Evolutionary conservation across 441 rosid genomes (phyloP), one percentile per base, ranked within the genome.

Genomic region (Euphorbia celastroides): DNA sequence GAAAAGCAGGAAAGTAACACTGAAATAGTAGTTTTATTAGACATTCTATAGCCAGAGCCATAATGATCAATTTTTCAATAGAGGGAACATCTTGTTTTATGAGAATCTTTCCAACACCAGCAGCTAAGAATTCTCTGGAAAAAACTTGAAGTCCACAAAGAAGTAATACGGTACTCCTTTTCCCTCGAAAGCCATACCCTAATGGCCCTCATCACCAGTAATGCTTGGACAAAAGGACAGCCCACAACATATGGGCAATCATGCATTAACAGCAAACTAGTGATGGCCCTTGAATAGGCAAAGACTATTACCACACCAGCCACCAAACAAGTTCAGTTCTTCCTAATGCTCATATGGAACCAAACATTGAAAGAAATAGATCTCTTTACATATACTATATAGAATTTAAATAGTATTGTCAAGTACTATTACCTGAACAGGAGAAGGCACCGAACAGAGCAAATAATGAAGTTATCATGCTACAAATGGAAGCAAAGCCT

Each of bases 401-500:
- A 58, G 23, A 13, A 44, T 22, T 19, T 57, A 42, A 8, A 44
- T n/a, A 52, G 62, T 17, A 54, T 70, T n/a, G n/a, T n/a, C 30
- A 64, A 70, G 48, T 42, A 57, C 34, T n/a, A 10, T 64, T 70
- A 70, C 69, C 69, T 64, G 64, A 57, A 30, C 42, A 30, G 36
- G 64, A 8, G 38, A 48, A 7, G 14, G 20, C 64, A 57, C 2
- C 26, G 67, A 62, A 36, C 58, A 46, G 41, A 0, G 69, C 31
- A 57, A 27, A n/a, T 20, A 30, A 70, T n/a, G 19, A 46, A 9
- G 48, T 5, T 44, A 28, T 58, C 41, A 42, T 56, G 23, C 4
- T 22, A 57, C 27, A 38, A 55, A 6, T 28, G 19, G 68, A 57
- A 19, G 27, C 26, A 44, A 25, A 30, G 12, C 68, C 69, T 70